Conservation (phyloP, 768 basidiomycete genomes). For the Rhodotorula kratochvilovae region DNA sequence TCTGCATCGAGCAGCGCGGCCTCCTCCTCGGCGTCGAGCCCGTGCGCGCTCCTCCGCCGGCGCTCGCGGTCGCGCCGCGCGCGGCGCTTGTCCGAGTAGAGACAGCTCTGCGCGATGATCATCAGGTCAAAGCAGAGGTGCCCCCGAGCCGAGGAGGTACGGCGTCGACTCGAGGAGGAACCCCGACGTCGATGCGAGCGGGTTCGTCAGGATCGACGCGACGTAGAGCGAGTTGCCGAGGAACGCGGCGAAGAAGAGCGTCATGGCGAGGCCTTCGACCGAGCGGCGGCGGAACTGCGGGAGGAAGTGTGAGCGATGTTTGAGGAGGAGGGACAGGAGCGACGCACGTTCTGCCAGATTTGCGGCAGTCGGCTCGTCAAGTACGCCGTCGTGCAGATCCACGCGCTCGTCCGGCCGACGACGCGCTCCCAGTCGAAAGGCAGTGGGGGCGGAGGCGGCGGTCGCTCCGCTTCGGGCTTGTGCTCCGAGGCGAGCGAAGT, state of each 20-base stretch:
- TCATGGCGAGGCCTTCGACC: slow-evolving; percentile 79
- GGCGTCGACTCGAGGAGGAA: slow-evolving; percentile 41
- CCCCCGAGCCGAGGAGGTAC: slow-evolving; percentile 89
- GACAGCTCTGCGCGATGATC: slow-evolving; percentile 76
- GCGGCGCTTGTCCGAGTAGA: slow-evolving; percentile 54
- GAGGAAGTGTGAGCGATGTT: not conserved
- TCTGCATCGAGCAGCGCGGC: slow-evolving; percentile 10
- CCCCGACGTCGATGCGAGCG: slow-evolving; percentile 50
- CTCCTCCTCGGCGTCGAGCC: slow-evolving; percentile 20
- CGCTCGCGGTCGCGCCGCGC: slow-evolving; percentile 6
- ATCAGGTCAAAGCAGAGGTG: slow-evolving; percentile 89
- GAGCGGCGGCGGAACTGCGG: slow-evolving; percentile 43
- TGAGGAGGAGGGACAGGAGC: not conserved
- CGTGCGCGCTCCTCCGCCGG: not conserved
- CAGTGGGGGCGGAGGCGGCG: not conserved
- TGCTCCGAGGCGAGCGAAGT: not conserved
- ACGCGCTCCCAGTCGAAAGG: slow-evolving; percentile 54
- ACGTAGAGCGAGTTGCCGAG: slow-evolving; percentile 87
- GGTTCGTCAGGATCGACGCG: slow-evolving; percentile 57
- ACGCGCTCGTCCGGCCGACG: slow-evolving; percentile 85
- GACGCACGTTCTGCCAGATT: slow-evolving; percentile 96
- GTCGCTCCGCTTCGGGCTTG: not conserved
- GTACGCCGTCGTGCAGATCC: slow-evolving; percentile 89
- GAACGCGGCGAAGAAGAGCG: slow-evolving; percentile 89
- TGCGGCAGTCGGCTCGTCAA: slow-evolving; percentile 90